Conservation (phyloP, 495 filamentous ascomycete species). For the Trichoderma asperelloides region DNA sequence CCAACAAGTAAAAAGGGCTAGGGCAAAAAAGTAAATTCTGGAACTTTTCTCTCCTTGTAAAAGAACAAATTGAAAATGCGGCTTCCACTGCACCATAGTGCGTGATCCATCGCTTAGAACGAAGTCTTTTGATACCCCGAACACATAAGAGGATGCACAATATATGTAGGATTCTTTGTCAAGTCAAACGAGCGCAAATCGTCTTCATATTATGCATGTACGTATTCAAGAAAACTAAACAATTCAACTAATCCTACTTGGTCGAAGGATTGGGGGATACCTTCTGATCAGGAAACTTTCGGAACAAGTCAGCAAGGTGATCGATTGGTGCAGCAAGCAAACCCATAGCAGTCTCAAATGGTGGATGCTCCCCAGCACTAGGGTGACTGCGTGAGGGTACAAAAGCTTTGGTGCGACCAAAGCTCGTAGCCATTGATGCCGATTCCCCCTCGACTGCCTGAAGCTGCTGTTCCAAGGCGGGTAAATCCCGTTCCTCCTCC, state of each 20-base stretch:
- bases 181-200: too few relatives aligned
- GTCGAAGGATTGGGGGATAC: not conserved
- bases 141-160: too few relatives aligned
- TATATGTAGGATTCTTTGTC: too few relatives aligned
- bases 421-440: slow-evolving; percentile 38
- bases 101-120: too few relatives aligned
- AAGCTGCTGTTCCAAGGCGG: slow-evolving; percentile 43
- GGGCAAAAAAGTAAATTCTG: too few relatives aligned
- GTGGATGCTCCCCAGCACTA: slow-evolving; percentile 38
- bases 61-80: too few relatives aligned
- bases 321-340: slow-evolving; percentile 23
- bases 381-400: slow-evolving; percentile 51
- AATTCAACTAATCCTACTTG: not conserved
- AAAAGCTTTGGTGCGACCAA: slow-evolving; percentile 52
- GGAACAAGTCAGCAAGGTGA: not conserved
- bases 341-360: slow-evolving; percentile 41
- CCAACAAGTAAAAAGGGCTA: too few relatives aligned
- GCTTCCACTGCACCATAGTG: too few relatives aligned
- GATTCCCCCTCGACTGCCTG: slow-evolving; percentile 22
- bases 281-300: not conserved
- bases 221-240: not conserved
- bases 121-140: too few relatives aligned
- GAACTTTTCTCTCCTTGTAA: too few relatives aligned
- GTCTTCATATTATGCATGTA: too few relatives aligned
- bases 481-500: slow-evolving; percentile 50